Conservation (phyloP, 305 asterid genomes). For the Fraxinus latifolia region DNA sequence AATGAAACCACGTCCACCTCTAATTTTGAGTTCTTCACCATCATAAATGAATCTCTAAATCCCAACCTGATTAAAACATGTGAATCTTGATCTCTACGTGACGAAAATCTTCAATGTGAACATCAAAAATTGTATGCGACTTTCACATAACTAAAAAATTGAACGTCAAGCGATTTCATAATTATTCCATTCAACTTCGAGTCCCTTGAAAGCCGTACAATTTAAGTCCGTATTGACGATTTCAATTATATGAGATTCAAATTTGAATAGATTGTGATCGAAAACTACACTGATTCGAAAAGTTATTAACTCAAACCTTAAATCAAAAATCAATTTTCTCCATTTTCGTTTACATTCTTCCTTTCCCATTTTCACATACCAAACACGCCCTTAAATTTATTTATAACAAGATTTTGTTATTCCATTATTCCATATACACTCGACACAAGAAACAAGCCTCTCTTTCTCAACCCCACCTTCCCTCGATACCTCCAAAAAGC, state of each 20-base stretch:
- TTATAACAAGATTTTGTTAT: not conserved
- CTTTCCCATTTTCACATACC: not conserved
- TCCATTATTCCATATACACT: conserved; percentile 29
- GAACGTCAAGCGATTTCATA: not conserved
- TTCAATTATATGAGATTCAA: not conserved
- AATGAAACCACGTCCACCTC: too few species aligned
- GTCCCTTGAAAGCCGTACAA: not conserved
- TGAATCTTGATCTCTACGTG: not conserved
- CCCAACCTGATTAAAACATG: not conserved
- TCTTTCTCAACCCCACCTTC: conserved; percentile 32
- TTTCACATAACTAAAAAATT: not conserved
- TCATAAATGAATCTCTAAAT: not conserved
- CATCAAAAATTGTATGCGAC: not conserved
- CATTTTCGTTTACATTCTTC: not conserved
- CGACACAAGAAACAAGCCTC: conserved; percentile 37
- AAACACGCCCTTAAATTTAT: conserved; percentile 11
- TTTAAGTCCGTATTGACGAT: not conserved
- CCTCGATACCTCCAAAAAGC: conserved; percentile 26
- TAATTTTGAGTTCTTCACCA: not conserved
- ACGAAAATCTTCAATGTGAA: not conserved
- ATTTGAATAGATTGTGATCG: not conserved
- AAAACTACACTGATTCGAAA: not conserved
- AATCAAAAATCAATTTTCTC: not conserved
- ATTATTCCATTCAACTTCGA: not conserved
- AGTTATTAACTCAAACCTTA: not conserved